Percentiles rank a stretch among this genome's conserved stretches.
phyloP scores from a whole-genome alignment of 1,139 yeast species.

The Petasospora rhodanensis region DNA sequence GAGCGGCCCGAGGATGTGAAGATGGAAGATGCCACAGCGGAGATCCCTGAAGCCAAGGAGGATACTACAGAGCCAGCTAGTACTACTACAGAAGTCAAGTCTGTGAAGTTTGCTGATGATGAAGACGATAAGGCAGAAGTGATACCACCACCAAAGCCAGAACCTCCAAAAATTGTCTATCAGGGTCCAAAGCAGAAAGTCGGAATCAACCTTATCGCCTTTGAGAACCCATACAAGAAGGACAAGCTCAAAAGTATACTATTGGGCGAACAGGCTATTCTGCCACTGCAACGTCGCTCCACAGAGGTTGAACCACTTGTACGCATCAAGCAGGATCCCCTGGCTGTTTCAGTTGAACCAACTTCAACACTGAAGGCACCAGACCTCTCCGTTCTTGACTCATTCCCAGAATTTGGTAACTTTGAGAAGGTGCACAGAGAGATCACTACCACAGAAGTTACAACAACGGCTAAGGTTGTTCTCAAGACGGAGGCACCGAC shows the following conservation, averaged over 20 bases:
- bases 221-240: slow-evolving; percentile 34
- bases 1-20: slow-evolving; percentile 1
- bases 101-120: slow-evolving; percentile 9
- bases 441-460: slow-evolving; percentile 34
- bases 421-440: slow-evolving; percentile 45
- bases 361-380: slow-evolving; percentile 15
- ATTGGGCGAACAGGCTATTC: slow-evolving; percentile 56
- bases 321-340: slow-evolving; percentile 30
- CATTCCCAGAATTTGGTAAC: slow-evolving; percentile 64
- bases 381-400: slow-evolving; percentile 46
- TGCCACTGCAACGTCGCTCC: slow-evolving; percentile 49
- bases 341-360: not conserved
- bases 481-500: slow-evolving; percentile 65
- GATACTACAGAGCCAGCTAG: not conserved
- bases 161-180: slow-evolving; percentile 27
- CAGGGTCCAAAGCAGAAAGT: slow-evolving; percentile 67
- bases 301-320: slow-evolving; percentile 52
- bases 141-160: slow-evolving; percentile 7
- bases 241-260: slow-evolving; percentile 42
- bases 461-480: slow-evolving; percentile 41
- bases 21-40: slow-evolving; percentile 1
- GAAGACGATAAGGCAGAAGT: too few relatives aligned
- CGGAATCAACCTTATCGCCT: slow-evolving; percentile 43
- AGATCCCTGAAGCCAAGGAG: not conserved
- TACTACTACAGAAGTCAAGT: slow-evolving; percentile 5